Percentiles rank a stretch among this genome's conserved stretches.
Evolutionary conservation across 768 basidiomycete species (phyloP).

Genomic region (Boletus rubroflammeus): DNA sequence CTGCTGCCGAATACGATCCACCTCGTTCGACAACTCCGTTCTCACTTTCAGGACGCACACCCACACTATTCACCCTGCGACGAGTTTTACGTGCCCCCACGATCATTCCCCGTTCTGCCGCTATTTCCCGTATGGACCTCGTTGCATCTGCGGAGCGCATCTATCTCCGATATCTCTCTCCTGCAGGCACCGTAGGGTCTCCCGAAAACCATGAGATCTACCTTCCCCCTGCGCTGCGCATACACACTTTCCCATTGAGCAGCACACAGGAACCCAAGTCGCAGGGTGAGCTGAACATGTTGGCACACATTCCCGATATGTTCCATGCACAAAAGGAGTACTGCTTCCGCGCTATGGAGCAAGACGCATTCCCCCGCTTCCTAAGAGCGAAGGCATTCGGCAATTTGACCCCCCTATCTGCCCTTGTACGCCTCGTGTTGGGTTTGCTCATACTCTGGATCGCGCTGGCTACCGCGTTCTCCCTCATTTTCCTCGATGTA

Average conservation of each 20-base stretch:
- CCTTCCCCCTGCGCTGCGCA: conserved; percentile 87
- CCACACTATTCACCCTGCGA: conserved; percentile 69
- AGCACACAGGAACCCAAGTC: conserved; percentile 69
- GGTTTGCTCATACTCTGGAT: conserved; percentile 91
- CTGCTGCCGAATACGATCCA: conserved; percentile 43
- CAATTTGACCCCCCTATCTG: conserved; percentile 89
- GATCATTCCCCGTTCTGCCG: conserved; percentile 85
- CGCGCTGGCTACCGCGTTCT: conserved; percentile 87
- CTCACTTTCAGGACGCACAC: conserved; percentile 69
- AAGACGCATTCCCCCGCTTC: conserved; percentile 92
- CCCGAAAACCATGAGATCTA: conserved; percentile 97
- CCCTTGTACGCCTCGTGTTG: conserved; percentile 78
- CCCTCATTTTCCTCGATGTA: conserved; percentile 90
- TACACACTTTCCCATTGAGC: conserved; percentile 85
- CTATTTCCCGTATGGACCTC: conserved; percentile 87
- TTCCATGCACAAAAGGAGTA: conserved; percentile 98
- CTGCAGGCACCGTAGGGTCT: conserved; percentile 68
- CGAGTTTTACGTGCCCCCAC: conserved; percentile 90
- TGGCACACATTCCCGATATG: conserved; percentile 94
- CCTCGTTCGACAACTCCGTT: conserved; percentile 78
- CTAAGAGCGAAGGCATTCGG: conserved; percentile 96
- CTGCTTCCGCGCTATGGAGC: conserved; percentile 94
- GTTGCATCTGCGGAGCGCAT: conserved; percentile 95
- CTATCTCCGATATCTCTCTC: conserved; percentile 89
- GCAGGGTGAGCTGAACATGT: conserved; percentile 59